Base-by-base conservation (phyloP, 148 eudicot genomes). In the Rhododendron molle region DNA sequence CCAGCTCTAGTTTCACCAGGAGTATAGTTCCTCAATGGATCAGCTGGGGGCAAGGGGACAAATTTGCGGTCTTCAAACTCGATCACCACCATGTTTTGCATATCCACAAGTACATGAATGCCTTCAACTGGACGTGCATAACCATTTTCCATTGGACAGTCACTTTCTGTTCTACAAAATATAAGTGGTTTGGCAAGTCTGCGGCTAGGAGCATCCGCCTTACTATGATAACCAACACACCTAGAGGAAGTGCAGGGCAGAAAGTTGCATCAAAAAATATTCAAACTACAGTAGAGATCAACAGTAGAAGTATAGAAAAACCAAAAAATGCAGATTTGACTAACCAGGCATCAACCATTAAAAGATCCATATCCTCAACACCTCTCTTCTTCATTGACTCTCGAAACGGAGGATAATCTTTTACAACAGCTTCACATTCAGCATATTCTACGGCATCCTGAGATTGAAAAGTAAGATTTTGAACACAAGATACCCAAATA, bases 111-210 rank as follows among this genome's bases (percentile, higher is more conserved):
- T 15, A 97, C 94, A 89, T 94, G 90, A 83, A 97, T 97, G 87
- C 99, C 99, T 92, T 97, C 99, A 83, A 97, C 98, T 77, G 99
- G 99, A 11, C 98, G 98, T 85, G 99, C 99, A 89, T 97, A 97
- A 62, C 99, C 99, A 89, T 97, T 97, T 90, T 97, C 99, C 95
- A 97, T 88, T 18, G 99, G 99, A 82, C 99, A 93, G 83, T 97
- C 98, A 85, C 99, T 97, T 88, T 97, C 99, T 30, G 98, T 95
- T 91, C 96, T 91, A 87, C 98, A 95, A 74, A 97, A 97, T 74
- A 97, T 91, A 67, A 97, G 98, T 83, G 99, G 99, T 87, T 95
- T 97, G 46, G 99, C 98, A 58, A 97, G 95, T 79, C 99, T 92
- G 56, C 98, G 98, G 54, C 91, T 92, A 78, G 99, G 99, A 82